Evolutionary conservation across 2,329 filamentous ascomycete genomes (phyloP).

Genomic region (Talaromyces sp.): DNA sequence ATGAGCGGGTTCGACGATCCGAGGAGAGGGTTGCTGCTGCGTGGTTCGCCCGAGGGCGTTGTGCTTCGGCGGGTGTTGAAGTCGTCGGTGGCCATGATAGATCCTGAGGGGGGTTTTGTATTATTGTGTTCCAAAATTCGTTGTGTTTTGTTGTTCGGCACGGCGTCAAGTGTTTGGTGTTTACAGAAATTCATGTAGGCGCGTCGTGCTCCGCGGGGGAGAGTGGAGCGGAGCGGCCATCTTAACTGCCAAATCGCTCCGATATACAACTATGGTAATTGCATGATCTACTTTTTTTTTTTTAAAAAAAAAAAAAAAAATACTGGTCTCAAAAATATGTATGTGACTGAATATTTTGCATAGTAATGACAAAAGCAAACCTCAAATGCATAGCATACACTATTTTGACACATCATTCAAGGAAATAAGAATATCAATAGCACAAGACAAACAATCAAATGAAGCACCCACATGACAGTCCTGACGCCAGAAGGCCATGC

Average conservation of each 20-base stretch:
- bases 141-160: neutral
- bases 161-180: neutral
- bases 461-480: neutral
- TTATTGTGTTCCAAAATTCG: neutral
- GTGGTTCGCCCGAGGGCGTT: conserved; percentile 3
- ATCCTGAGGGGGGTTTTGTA: neutral
- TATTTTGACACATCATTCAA: neutral
- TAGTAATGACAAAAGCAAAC: neutral
- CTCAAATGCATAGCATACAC: neutral
- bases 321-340: neutral
- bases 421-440: neutral
- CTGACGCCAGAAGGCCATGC: neutral
- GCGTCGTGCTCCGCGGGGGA: neutral
- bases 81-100: neutral
- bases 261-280: neutral
- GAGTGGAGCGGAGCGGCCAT: neutral
- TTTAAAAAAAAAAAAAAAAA: too few relatives aligned
- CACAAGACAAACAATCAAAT: neutral
- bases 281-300: neutral
- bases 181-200: neutral
- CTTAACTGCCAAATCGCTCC: neutral
- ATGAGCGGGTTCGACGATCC: conserved; percentile 42
- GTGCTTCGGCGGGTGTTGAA: neutral
- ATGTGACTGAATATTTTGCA: neutral
- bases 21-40: conserved; percentile 24